A percentile compares a stretch with the other conserved stretches of the same genome.
These are phyloP conservation scores for Senecio squalidus DNA, from an alignment of 140 eudicot species.

Conservation along the genomic window DNA sequence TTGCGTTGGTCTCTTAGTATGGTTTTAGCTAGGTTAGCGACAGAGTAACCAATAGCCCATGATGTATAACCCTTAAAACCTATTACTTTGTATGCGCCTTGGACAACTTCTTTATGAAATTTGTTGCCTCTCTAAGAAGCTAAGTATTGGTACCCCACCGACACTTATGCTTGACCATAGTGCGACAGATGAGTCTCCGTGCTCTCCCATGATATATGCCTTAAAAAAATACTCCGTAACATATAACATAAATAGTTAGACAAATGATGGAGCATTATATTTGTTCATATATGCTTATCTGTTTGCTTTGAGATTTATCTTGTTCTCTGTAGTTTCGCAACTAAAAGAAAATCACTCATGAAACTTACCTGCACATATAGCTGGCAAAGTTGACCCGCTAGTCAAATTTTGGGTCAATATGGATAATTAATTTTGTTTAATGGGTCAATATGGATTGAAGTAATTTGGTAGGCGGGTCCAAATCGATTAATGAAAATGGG, in stretches of 20 bases:
- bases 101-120: slow-evolving; percentile 67
- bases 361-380: slow-evolving; percentile 60
- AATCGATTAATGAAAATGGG: too few species aligned
- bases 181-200: slow-evolving; percentile 81
- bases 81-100: slow-evolving; percentile 75
- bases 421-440: too few species aligned
- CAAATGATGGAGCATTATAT: too few species aligned
- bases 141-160: slow-evolving; percentile 78
- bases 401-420: too few species aligned
- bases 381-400: too few species aligned
- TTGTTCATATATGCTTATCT: neutral
- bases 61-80: slow-evolving; percentile 82
- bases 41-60: slow-evolving; percentile 91
- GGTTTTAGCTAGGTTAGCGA: slow-evolving; percentile 59
- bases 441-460: too few species aligned
- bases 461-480: too few species aligned
- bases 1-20: slow-evolving; percentile 60
- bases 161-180: slow-evolving; percentile 91
- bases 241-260: too few species aligned
- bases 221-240: neutral
- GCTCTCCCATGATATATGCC: slow-evolving; percentile 90
- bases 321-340: too few species aligned
- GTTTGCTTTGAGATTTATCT: too few species aligned
- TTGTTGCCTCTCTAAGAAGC: slow-evolving; percentile 55
- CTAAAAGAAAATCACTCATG: too few species aligned